Evolutionary conservation across 805 yeast genomes (phyloP).

Genomic region (Cyberlindnera mycetangii): DNA sequence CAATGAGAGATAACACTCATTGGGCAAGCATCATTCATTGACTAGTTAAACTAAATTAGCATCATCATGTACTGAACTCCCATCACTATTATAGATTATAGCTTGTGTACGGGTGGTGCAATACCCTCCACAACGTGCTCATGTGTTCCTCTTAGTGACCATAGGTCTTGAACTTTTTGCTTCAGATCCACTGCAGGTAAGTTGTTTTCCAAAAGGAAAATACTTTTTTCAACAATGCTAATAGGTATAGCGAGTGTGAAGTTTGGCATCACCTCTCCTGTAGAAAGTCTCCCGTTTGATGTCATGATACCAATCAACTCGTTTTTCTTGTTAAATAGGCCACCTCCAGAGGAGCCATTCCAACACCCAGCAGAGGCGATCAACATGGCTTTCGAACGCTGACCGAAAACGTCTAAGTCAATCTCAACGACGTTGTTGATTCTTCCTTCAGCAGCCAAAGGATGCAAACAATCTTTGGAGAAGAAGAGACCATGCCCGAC

Average conservation of each 20-base stretch:
- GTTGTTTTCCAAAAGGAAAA: constrained; percentile 17
- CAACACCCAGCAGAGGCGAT: constrained; percentile 29
- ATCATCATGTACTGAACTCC: no score
- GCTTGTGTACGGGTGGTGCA: constrained; percentile 2
- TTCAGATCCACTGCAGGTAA: constrained; percentile 13
- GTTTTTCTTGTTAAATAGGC: constrained; percentile 23
- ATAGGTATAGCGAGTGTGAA: constrained; percentile 29
- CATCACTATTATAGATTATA: no score
- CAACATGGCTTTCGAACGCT: constrained; percentile 17
- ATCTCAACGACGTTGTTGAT: constrained; percentile 19
- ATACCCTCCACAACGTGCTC: constrained; percentile 9
- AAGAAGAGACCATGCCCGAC: constrained; percentile 28
- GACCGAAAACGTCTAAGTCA: constrained; percentile 12
- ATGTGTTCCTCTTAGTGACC: constrained; percentile 26
- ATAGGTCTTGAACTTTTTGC: constrained; percentile 17
- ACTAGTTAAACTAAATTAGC: no score
- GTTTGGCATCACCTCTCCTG: constrained; percentile 28
- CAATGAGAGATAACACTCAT: neutral
- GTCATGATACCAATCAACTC: constrained; percentile 30
- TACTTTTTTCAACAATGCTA: constrained; percentile 23
- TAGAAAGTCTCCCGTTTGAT: constrained; percentile 28
- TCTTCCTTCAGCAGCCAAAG: constrained; percentile 24
- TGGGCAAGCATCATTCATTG: neutral
- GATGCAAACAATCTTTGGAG: constrained; percentile 14
- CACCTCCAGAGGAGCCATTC: constrained; percentile 32